Base-by-base conservation (phyloP, 2,329 filamentous ascomycete species). In the Cladosporium sp. region DNA sequence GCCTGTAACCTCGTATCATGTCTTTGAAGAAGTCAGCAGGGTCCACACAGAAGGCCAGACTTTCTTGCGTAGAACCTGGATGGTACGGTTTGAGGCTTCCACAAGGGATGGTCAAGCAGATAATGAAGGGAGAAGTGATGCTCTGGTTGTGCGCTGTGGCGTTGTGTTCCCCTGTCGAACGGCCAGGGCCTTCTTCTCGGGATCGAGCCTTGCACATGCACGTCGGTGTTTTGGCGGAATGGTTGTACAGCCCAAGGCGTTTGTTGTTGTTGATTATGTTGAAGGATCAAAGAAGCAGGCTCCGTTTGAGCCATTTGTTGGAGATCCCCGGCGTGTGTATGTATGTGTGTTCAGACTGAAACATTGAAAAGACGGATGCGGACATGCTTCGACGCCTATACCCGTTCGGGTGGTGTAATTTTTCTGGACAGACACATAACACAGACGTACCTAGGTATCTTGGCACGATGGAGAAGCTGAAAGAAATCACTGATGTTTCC, bases 41-140 rank as follows among this genome's bases (percentile, higher is more conserved):
- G 22, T 27, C 9, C 9, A 27, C 22, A 9, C 22, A 27, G 9
- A 27, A 5, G 22, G 22, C 22, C 22, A 27, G 22, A 27, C 9
- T 9, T 27, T n/a, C n/a, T 38, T 16, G 15, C 15, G n/a, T n/a
- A 38, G 15, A 15, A 16, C 35, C 35, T 18, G 15, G 15, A n/a
- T n/a, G 13, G n/a, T 38, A n/a, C n/a, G 6, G 8, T 19, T 9
- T 7, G 15, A 33, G 50, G 50, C 43, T 45, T 55, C 46, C 50
- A 52, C 50, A 55, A 55, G 53, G 53, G 53, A 53, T 55, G 46
- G 38, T 16, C 15, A 16, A 39, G 27, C 32, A 36, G 33, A n/a
- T 16, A 11, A 11, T 38, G 32, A 9, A 29, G 43, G 36, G 33
- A 38, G 32, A 32, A 22, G 9, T 5, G 32, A 16, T n/a, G 13